These are phyloP conservation scores for Thelephora ganbajun DNA, from an alignment of 768 basidiomycete species.

Conservation along the genomic window DNA sequence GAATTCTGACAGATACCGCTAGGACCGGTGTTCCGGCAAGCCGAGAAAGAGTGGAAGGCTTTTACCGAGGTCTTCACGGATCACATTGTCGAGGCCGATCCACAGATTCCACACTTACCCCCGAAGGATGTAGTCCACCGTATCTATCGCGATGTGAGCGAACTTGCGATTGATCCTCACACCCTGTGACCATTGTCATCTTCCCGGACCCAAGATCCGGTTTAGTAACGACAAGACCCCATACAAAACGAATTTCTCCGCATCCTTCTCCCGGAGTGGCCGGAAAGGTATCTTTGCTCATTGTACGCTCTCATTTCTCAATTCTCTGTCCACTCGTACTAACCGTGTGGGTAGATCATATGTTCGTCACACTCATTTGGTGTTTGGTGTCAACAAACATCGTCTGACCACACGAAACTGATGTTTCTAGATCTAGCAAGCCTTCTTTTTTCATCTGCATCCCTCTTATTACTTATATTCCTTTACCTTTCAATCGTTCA, in stretches of 20 bases:
- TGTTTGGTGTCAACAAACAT: neutral
- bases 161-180: too few relatives aligned
- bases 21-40: conserved; percentile 71
- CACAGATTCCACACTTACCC: conserved; percentile 77
- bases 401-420: conserved; percentile 5
- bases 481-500: conserved; percentile 15
- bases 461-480: neutral
- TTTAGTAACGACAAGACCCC: conserved; percentile 95
- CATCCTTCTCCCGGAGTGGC: conserved; percentile 80
- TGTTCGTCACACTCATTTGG: conserved; percentile 26
- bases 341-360: conserved; percentile 34
- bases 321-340: neutral
- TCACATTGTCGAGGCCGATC: conserved; percentile 56
- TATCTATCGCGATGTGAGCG: conserved; percentile 77
- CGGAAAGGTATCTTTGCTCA: conserved; percentile 81
- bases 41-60: conserved; percentile 81
- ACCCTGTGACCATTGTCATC: neutral
- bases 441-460: neutral
- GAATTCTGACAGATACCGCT: neutral
- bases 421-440: conserved; percentile 6
- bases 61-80: conserved; percentile 67
- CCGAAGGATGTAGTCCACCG: conserved; percentile 86
- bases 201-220: conserved; percentile 40
- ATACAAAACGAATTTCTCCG: conserved; percentile 74
- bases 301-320: conserved; percentile 36